Evolutionary conservation across 495 filamentous ascomycete species (phyloP).

Genomic region (Penicillium paxilli): DNA sequence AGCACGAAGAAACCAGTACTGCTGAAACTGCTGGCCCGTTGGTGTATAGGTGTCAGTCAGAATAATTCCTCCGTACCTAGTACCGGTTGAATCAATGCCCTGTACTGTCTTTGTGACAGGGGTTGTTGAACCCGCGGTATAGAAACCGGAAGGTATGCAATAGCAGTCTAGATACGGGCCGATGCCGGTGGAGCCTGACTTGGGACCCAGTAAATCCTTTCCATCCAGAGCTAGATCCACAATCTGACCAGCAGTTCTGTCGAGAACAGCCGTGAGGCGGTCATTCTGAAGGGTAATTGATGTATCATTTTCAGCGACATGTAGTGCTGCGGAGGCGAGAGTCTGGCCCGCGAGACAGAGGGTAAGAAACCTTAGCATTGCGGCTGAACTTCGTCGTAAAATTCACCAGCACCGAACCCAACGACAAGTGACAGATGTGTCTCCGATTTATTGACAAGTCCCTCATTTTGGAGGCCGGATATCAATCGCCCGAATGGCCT

Average conservation of each 20-base stretch:
- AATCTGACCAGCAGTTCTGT: slow-evolving; percentile 44
- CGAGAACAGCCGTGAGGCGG: slow-evolving; percentile 44
- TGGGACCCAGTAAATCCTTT: slow-evolving; percentile 49
- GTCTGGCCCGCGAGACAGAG: slow-evolving; percentile 5
- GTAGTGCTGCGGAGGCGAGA: slow-evolving; percentile 20
- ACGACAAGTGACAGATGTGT: too few species aligned
- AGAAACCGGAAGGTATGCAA: slow-evolving; percentile 54
- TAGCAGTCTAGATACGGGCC: slow-evolving; percentile 60
- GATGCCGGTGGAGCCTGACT: slow-evolving; percentile 45
- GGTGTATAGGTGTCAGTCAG: slow-evolving; percentile 52
- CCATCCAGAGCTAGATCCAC: slow-evolving; percentile 45
- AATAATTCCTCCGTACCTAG: slow-evolving; percentile 49
- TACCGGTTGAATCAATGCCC: slow-evolving; percentile 49
- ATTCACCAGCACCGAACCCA: background rate
- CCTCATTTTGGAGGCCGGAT: background rate
- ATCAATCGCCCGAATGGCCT: background rate
- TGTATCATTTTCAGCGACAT: slow-evolving; percentile 23
- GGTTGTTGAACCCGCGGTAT: slow-evolving; percentile 49
- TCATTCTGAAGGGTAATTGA: slow-evolving; percentile 45
- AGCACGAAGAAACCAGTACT: slow-evolving; percentile 58
- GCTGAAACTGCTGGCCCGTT: slow-evolving; percentile 53
- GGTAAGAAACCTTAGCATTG: slow-evolving; percentile 6
- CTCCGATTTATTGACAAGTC: background rate
- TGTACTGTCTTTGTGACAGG: slow-evolving; percentile 45
- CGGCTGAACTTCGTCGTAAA: background rate